Evolutionary conservation across 225 moss, liverwort and hornwort genomes (phyloP), one percentile per base, ranked within the genome.

Genomic region (Pseudisothecium myosuroides): DNA sequence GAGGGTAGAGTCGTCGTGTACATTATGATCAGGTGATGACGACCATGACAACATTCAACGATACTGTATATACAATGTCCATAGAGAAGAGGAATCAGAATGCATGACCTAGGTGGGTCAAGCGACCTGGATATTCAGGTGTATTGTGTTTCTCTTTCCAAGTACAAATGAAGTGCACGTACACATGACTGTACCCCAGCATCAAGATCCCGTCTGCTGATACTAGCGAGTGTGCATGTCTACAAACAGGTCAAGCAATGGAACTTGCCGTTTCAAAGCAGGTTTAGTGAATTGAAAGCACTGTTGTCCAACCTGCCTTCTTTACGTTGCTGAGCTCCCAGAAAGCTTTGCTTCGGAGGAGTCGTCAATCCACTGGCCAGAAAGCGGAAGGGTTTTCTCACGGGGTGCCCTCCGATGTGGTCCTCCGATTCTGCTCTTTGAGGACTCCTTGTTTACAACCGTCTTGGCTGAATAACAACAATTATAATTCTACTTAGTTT

Each of bases 351-450:
- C 92, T 23, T 95, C 96, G 5, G 93, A 93, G 72, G 89, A 91
- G 76, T 89, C 90, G 91, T 96, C 87, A 92, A 96, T 69, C 91
- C 91, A 58, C 91, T 83, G 58, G 95, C 91, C 28, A 89, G 96
- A 29, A 94, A 89, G 84, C 90, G 92, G 81, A 94, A 91, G 85
- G 73, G n/a, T 41, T 97, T 93, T 81, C 88, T 97, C 80, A 93
- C 93, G 32, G 96, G 95, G 82, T 92, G 90, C 43, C 92, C 91
- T 55, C 96, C 95, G 28, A 96, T 94, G 9, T 97, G 97, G 97
- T 96, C 94, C 43, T 95, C 94, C 19, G 94, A 96, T 67, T 65
- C 95, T 22, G 84, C 94, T 79, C 90, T 98, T 7, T 73, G 5
- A 16, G 43, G 43, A 43, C 28, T 43, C 43, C n/a, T 43, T 9